These are phyloP conservation scores for Cladosporium sp. DNA, from an alignment of 2,329 filamentous ascomycete species.

Conservation along the genomic window DNA sequence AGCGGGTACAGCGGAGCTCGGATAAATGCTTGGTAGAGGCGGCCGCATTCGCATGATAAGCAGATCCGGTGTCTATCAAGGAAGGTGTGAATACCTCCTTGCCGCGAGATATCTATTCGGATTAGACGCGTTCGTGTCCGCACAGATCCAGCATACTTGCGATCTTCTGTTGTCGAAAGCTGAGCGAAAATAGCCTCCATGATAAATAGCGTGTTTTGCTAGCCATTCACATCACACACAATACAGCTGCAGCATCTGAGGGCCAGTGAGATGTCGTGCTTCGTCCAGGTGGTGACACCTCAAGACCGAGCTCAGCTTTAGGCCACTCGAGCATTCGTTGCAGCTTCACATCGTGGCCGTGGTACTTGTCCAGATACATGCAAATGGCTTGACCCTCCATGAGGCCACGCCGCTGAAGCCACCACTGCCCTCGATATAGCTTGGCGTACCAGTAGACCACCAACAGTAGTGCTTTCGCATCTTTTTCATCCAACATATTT, in stretches of 20 bases:
- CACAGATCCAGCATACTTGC: not conserved
- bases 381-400: conserved; percentile 56
- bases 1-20: not conserved
- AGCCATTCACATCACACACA: conserved; percentile 15
- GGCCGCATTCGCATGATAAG: not conserved
- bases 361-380: conserved; percentile 44
- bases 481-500: conserved; percentile 52
- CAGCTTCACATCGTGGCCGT: conserved; percentile 22
- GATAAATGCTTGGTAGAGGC: not conserved
- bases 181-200: not conserved
- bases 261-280: not conserved
- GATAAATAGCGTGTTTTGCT: not conserved
- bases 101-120: too few relatives aligned
- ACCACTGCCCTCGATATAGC: conserved; percentile 53
- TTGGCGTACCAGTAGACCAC: conserved; percentile 60
- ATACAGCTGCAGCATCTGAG: conserved; percentile 7
- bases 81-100: not conserved
- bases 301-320: conserved; percentile 23
- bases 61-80: not conserved
- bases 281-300: not conserved
- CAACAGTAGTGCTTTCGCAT: conserved; percentile 56
- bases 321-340: conserved; percentile 25
- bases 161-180: not conserved
- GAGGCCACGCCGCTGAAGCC: conserved; percentile 49
- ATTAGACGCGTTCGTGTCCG: not conserved